phyloP scores from a whole-genome alignment of 345 rosid species.

The Garcia nutans region DNA sequence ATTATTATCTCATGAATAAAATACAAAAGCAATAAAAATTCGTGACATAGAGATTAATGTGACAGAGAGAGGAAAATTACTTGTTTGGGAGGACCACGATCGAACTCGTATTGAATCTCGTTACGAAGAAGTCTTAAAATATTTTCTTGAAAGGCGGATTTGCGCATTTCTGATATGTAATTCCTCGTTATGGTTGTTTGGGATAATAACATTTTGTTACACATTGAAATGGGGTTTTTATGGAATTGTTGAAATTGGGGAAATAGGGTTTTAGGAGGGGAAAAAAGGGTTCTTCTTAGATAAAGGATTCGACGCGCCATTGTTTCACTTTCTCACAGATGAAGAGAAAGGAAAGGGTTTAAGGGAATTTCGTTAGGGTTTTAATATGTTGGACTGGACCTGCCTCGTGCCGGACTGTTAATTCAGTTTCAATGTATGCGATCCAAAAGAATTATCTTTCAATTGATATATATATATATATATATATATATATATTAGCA shows the following conservation, averaged over 20 bases:
- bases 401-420: not conserved
- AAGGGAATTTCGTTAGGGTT: not conserved
- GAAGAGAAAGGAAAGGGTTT: not conserved
- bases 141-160: slow-evolving; percentile 68
- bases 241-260: not conserved
- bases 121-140: slow-evolving; percentile 56
- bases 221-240: not conserved
- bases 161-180: slow-evolving; percentile 70
- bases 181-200: slow-evolving; percentile 19
- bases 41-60: not conserved
- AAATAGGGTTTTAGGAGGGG: slow-evolving; percentile 7
- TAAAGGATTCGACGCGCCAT: slow-evolving; percentile 22
- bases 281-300: slow-evolving; percentile 14
- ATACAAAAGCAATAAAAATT: not conserved
- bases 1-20: not conserved
- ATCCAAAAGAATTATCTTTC: no score
- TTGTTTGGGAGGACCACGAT: slow-evolving; percentile 45
- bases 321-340: not conserved
- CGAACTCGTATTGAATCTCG: slow-evolving; percentile 71
- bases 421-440: no score
- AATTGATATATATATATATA: no score
- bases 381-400: not conserved
- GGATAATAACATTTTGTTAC: not conserved
- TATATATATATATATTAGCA: no score
- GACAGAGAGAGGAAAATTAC: slow-evolving; percentile 17